These are phyloP conservation scores for Hyphopichia burtonii DNA, from an alignment of 1,139 yeast species.

Conservation along the genomic window DNA sequence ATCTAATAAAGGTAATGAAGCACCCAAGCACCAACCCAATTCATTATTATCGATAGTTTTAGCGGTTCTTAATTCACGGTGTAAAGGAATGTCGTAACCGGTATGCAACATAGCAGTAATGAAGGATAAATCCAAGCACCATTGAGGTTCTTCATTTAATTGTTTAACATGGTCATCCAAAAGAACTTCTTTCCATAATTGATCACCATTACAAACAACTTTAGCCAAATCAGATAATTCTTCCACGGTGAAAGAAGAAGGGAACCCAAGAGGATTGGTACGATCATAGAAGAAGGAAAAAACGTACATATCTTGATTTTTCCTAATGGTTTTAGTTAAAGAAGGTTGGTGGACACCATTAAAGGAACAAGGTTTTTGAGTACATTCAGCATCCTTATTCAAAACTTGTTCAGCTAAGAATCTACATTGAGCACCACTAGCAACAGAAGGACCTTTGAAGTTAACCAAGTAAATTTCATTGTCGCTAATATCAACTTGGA, in stretches of 20 bases:
- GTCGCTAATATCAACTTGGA: constrained; percentile 52
- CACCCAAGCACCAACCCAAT: constrained; percentile 98
- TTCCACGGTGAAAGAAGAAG: constrained; percentile 77
- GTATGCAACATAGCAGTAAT: constrained; percentile 87
- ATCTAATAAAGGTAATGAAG: constrained; percentile 85
- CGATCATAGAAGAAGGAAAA: constrained; percentile 95
- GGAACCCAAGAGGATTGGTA: constrained; percentile 92
- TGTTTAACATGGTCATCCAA: constrained; percentile 66
- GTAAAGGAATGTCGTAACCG: constrained; percentile 91
- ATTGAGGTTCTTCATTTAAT: constrained; percentile 76
- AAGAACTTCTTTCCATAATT: constrained; percentile 62
- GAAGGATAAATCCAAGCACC: constrained; percentile 92
- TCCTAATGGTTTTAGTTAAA: constrained; percentile 68
- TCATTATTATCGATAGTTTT: constrained; percentile 85
- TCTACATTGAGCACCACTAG: constrained; percentile 73
- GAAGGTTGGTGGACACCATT: constrained; percentile 98
- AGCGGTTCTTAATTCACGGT: constrained; percentile 89
- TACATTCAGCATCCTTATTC: constrained; percentile 79
- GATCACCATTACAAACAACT: constrained; percentile 81
- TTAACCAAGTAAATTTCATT: constrained; percentile 58
- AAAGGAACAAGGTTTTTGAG: constrained; percentile 82
- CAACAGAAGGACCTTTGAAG: constrained; percentile 66
- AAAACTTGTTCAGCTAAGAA: constrained; percentile 76
- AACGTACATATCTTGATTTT: constrained; percentile 72
- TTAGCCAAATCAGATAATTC: constrained; percentile 82